Percentiles rank a stretch among this genome's conserved stretches.
Evolutionary conservation across 208 protist species (phyloP).

Genomic region (Trypanosomatidae sp.): DNA sequence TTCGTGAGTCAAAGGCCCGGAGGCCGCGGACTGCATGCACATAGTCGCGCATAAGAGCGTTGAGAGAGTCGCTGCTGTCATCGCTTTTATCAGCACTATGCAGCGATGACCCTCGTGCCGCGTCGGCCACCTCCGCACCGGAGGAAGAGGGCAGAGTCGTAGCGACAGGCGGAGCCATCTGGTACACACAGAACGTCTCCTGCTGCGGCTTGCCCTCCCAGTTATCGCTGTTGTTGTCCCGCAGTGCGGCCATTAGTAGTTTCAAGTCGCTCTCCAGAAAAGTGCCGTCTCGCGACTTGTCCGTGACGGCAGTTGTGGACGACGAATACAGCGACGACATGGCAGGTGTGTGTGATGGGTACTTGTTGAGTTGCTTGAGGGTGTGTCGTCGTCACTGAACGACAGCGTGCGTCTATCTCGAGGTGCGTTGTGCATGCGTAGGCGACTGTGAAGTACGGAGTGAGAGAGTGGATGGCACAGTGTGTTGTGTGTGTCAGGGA

Average conservation of each 20-base stretch:
- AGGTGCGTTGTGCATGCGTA: background rate
- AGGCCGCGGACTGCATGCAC: conserved; percentile 25
- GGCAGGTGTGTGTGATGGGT: background rate
- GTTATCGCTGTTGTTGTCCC: conserved; percentile 32
- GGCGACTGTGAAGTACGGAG: background rate
- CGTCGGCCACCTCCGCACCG: background rate
- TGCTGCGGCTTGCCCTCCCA: conserved; percentile 49
- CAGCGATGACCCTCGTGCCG: background rate
- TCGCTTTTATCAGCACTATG: background rate
- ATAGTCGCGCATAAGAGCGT: conserved; percentile 46
- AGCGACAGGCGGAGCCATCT: background rate
- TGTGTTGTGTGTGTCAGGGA: background rate
- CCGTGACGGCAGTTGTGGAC: background rate
- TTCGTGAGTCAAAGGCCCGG: conserved; percentile 2
- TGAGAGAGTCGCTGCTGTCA: conserved; percentile 11
- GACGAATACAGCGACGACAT: background rate
- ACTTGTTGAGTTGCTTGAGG: background rate
- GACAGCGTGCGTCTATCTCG: background rate
- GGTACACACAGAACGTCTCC: conserved; percentile 15
- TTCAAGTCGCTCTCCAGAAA: conserved; percentile 18
- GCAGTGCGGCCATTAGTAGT: conserved; percentile 29
- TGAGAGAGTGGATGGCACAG: too few relatives aligned
- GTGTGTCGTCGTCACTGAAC: background rate
- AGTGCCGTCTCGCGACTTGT: background rate
- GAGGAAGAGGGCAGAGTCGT: background rate